Evolutionary conservation across 2,329 filamentous ascomycete genomes (phyloP), one percentile per base, ranked within the genome.

Genomic region (Corynespora cassiicola): DNA sequence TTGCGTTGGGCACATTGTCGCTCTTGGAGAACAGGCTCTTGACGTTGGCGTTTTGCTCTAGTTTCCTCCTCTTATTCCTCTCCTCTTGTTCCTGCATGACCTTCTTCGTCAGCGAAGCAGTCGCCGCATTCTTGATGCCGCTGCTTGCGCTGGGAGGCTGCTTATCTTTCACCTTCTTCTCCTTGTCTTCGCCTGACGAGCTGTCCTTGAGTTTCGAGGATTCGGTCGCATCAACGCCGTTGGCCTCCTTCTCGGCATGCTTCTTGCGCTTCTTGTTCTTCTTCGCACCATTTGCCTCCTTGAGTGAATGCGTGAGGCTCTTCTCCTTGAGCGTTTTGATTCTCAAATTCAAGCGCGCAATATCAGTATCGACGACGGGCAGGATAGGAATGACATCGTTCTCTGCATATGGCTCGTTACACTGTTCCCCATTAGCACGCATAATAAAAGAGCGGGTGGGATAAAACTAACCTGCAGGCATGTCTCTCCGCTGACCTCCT

Each of bases 21-120:
- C 63, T 62, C 8, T 63, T 66, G 2, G 66, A 71, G 50, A 76
- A 78, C 29, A 78, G 46, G 36, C 71, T 75, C 42, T 69, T 71
- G n/a, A 77, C 62, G 33, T 74, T 76, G 10, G 74, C 68, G 45
- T 74, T 76, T 18, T 72, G 73, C 3, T 78, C 83, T 53, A 90
- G 58, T 61, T 88, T 95, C 45, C 88, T 77, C 52, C 85, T 76
- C 71, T 92, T 96, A 51, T 90, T 90, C 39, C 81, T 78, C 58
- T 87, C 84, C 33, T 92, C 87, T 65, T 96, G 89, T 58, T 97
- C 92, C 16, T 87, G 86, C 17, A 97, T 67, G 0, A 99, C 91
- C 54, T 85, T 90, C 1, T 87, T 88, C 0, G 92, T 95, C 27
- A 99, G 71, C 3, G 84, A 87, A 0, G 92, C 91, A 0, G 94